A percentile compares a stretch with the other conserved stretches of the same genome.
Conservation (phyloP, 345 rosid genomes). For the Hibiscus tridactylites region DNA sequence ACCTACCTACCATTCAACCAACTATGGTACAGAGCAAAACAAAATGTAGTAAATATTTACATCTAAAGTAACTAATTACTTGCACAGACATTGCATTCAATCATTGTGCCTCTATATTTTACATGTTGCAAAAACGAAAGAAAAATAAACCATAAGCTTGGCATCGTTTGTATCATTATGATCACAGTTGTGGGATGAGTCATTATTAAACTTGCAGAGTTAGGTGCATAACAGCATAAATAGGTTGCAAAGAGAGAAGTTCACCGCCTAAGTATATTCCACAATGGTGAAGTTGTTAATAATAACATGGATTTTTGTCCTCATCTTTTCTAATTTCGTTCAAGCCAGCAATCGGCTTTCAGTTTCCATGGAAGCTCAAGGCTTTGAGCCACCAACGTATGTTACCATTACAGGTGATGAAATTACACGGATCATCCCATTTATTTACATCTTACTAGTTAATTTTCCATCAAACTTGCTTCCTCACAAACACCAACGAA, state of each 20-base stretch:
- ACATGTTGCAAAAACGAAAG: no score
- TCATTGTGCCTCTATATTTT: no score
- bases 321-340: slow-evolving; percentile 17
- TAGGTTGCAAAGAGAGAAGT: neutral
- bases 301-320: slow-evolving; percentile 18
- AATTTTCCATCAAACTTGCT: neutral
- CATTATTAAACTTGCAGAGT: neutral
- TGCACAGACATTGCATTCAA: no score
- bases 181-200: no score
- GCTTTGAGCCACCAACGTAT: slow-evolving; percentile 19
- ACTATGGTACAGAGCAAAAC: neutral
- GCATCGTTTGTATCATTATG: no score
- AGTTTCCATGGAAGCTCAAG: slow-evolving; percentile 2
- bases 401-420: slow-evolving; percentile 43
- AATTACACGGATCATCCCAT: neutral
- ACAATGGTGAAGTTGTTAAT: slow-evolving; percentile 18
- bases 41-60: neutral
- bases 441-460: neutral
- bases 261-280: neutral
- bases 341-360: slow-evolving; percentile 23
- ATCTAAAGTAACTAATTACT: no score
- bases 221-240: slow-evolving; percentile 16
- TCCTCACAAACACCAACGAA: neutral
- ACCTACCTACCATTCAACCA: neutral
- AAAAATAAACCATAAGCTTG: no score